These are phyloP conservation scores for Xanthoconium separans DNA, from an alignment of 1,284 basidiomycete species.

Conservation along the genomic window DNA sequence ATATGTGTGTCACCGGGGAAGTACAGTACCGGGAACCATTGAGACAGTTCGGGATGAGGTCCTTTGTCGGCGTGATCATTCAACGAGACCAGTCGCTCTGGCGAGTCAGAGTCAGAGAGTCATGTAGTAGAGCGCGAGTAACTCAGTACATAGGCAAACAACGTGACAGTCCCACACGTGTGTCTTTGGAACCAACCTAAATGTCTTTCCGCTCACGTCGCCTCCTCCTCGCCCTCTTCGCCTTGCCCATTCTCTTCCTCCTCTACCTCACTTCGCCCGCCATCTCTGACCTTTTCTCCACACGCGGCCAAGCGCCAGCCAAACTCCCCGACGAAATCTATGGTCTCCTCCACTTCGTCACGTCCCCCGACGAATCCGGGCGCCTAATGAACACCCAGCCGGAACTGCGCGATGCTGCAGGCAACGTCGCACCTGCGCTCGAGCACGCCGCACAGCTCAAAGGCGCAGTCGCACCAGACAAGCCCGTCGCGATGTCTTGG, in stretches of 20 bases:
- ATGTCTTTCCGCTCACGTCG: constrained; percentile 43
- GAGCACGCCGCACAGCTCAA: constrained; percentile 23
- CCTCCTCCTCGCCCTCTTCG: constrained; percentile 33
- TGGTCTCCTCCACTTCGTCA: constrained; percentile 63
- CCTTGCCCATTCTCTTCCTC: constrained; percentile 30
- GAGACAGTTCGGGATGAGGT: too few relatives aligned
- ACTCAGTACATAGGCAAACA: too few relatives aligned
- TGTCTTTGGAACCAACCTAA: background rate
- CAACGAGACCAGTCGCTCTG: too few relatives aligned
- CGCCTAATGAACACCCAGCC: constrained; percentile 8
- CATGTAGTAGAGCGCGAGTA: too few relatives aligned
- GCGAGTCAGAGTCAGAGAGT: too few relatives aligned
- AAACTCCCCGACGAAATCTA: constrained; percentile 54
- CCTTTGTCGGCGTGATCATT: too few relatives aligned
- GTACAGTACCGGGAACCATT: too few relatives aligned
- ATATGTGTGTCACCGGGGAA: too few relatives aligned
- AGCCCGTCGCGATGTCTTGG: constrained; percentile 47
- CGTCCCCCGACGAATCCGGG: constrained; percentile 38
- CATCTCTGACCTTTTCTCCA: constrained; percentile 31
- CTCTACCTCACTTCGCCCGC: constrained; percentile 35
- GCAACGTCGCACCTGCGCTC: background rate
- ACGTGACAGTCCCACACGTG: too few relatives aligned
- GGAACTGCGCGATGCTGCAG: background rate
- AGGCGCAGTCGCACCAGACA: constrained; percentile 40
- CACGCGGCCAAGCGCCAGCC: constrained; percentile 32